Evolutionary conservation across 495 filamentous ascomycete species (phyloP).

Genomic region (Podospora pseudoanserina): DNA sequence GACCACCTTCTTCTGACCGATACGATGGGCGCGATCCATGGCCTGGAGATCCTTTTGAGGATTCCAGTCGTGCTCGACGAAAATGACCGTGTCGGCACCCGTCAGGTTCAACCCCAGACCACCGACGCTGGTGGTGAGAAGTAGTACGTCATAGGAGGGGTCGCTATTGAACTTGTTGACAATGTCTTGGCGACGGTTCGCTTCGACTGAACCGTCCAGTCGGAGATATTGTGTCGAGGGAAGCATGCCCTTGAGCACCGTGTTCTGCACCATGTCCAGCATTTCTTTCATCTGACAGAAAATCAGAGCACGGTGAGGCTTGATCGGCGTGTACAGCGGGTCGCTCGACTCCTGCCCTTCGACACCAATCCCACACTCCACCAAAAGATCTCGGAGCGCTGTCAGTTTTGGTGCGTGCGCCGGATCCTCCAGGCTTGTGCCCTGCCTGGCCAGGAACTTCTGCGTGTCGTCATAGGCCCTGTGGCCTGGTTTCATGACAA

Average conservation of each 20-base stretch:
- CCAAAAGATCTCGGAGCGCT: constrained; percentile 80
- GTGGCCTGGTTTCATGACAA: constrained; percentile 92
- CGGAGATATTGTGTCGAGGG: constrained; percentile 86
- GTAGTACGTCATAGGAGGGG: constrained; percentile 87
- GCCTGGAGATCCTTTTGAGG: constrained; percentile 98
- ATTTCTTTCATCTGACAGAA: constrained; percentile 99
- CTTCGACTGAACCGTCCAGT: constrained; percentile 86
- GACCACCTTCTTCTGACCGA: constrained; percentile 98
- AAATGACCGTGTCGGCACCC: constrained; percentile 96
- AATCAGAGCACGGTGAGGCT: constrained; percentile 89
- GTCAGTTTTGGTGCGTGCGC: constrained; percentile 88
- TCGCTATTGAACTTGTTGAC: constrained; percentile 98
- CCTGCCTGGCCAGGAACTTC: constrained; percentile 63
- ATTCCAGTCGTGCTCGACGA: constrained; percentile 99
- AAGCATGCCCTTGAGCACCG: constrained; percentile 79
- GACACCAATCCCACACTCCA: constrained; percentile 92
- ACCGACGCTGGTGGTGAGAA: constrained; percentile 91
- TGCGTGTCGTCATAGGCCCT: constrained; percentile 85
- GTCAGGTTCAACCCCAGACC: constrained; percentile 93
- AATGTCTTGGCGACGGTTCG: constrained; percentile 86
- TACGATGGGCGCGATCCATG: constrained; percentile 97
- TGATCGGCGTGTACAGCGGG: constrained; percentile 66
- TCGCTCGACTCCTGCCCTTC: constrained; percentile 64
- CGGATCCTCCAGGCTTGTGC: constrained; percentile 75
- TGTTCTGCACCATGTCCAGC: constrained; percentile 95